A percentile compares a stretch with the other conserved stretches of the same genome.
phyloP scores from a whole-genome alignment of 192 early-diverging fungal genomes.

The Coemansia sp. region DNA sequence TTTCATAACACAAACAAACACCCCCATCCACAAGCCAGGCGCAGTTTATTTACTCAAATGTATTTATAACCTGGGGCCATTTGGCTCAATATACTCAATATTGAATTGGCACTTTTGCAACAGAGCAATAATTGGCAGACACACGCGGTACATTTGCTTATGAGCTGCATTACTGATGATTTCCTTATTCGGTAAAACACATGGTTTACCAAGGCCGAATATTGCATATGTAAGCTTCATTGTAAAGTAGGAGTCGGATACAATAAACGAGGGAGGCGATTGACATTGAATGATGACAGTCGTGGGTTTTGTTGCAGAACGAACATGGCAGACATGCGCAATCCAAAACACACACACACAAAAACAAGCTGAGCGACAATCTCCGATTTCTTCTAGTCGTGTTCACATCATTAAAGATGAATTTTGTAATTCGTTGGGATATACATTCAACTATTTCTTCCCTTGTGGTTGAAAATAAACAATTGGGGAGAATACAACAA shows the following conservation, averaged over 20 bases:
- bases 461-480: not conserved
- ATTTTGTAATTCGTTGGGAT: not conserved
- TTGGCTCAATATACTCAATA: not conserved
- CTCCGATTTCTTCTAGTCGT: not conserved
- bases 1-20: slow-evolving; percentile 1
- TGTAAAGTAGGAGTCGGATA: too few species aligned
- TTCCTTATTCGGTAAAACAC: too few species aligned
- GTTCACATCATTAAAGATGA: not conserved
- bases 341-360: not conserved
- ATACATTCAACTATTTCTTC: not conserved
- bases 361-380: not conserved
- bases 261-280: too few species aligned
- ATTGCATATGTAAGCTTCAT: too few species aligned
- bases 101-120: too few species aligned
- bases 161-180: too few species aligned
- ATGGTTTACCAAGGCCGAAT: too few species aligned
- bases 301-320: not conserved
- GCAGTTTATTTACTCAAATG: not conserved
- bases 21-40: not conserved
- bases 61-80: not conserved
- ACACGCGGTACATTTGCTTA: too few species aligned
- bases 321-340: not conserved
- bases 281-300: too few species aligned
- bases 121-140: too few species aligned
- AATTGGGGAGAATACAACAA: not conserved